Evolutionary conservation across 2,329 filamentous ascomycete genomes (phyloP).

Genomic region (Trichoderma oligosporum): DNA sequence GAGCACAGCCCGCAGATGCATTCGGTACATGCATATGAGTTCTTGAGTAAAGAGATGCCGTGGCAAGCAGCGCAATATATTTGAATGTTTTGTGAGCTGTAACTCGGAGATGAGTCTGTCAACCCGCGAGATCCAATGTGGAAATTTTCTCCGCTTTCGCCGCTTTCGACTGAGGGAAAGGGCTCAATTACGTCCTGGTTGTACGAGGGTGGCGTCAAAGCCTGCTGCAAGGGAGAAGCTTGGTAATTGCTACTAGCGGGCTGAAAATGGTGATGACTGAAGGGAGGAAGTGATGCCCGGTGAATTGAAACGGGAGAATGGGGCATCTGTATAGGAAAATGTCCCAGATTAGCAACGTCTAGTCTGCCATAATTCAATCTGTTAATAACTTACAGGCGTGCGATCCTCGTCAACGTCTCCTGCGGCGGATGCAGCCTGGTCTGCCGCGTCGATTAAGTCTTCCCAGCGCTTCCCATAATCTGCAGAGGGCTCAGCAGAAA

Average conservation of each 20-base stretch:
- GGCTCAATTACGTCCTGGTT: slow-evolving; percentile 67
- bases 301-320: slow-evolving; percentile 63
- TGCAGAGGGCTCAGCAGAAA: slow-evolving; percentile 78
- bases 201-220: slow-evolving; percentile 77
- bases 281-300: slow-evolving; percentile 58
- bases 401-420: slow-evolving; percentile 88
- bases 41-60: slow-evolving; percentile 68
- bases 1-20: slow-evolving; percentile 92
- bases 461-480: slow-evolving; percentile 91
- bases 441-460: slow-evolving; percentile 87
- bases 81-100: slow-evolving; percentile 71
- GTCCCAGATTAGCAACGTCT: not conserved
- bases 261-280: slow-evolving; percentile 59
- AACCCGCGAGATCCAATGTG: slow-evolving; percentile 64
- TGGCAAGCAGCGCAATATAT: slow-evolving; percentile 92
- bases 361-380: not conserved
- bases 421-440: slow-evolving; percentile 71
- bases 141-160: slow-evolving; percentile 68
- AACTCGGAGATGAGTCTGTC: slow-evolving; percentile 67
- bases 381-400: slow-evolving; percentile 66
- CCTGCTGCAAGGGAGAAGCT: slow-evolving; percentile 85
- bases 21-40: slow-evolving; percentile 91
- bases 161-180: slow-evolving; percentile 84
- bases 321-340: slow-evolving; percentile 48
- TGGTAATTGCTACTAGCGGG: slow-evolving; percentile 60